phyloP scores from a whole-genome alignment of 352 stramenopile genomes.

The Lagenidium sp. region DNA sequence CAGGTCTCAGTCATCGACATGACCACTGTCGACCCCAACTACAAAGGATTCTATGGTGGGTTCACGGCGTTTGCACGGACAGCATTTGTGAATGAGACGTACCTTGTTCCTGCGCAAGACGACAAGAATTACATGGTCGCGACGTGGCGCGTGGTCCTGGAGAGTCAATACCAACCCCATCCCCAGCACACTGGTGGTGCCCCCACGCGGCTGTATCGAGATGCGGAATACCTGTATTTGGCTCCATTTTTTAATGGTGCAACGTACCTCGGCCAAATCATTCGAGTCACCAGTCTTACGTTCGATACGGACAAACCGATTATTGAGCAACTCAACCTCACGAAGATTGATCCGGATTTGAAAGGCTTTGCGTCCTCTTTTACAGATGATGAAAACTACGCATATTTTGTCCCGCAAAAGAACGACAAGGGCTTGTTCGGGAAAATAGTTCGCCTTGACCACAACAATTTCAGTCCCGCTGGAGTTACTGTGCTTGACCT shows the following conservation, averaged over 20 bases:
- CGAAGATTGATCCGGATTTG: slow-evolving; percentile 24
- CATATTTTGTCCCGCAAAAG: slow-evolving; percentile 55
- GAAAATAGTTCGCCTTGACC: slow-evolving; percentile 46
- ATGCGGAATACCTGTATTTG: slow-evolving; percentile 65
- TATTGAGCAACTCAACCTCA: slow-evolving; percentile 49
- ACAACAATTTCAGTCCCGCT: slow-evolving; percentile 26
- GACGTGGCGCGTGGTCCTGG: slow-evolving; percentile 37
- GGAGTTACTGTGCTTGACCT: slow-evolving; percentile 48
- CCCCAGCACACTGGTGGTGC: slow-evolving; percentile 25
- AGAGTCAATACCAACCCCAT: slow-evolving; percentile 34
- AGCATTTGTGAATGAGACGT: slow-evolving; percentile 57
- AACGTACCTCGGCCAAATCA: slow-evolving; percentile 33
- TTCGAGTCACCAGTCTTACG: slow-evolving; percentile 42
- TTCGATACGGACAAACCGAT: slow-evolving; percentile 35
- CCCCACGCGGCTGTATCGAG: slow-evolving; percentile 21
- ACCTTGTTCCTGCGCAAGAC: slow-evolving; percentile 29
- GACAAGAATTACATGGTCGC: slow-evolving; percentile 34
- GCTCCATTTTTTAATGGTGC: slow-evolving; percentile 55
- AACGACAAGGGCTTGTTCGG: slow-evolving; percentile 52
- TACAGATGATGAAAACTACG: slow-evolving; percentile 33
- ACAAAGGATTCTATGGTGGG: slow-evolving; percentile 46
- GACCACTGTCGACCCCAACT: slow-evolving; percentile 25
- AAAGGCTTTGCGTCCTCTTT: slow-evolving; percentile 52
- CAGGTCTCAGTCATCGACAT: slow-evolving; percentile 60
- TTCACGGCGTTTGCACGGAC: slow-evolving; percentile 51